Evolutionary conservation across 73 alveolate genomes (phyloP), one percentile per base, ranked within the genome.

Genomic region (Loxodes magnus): DNA sequence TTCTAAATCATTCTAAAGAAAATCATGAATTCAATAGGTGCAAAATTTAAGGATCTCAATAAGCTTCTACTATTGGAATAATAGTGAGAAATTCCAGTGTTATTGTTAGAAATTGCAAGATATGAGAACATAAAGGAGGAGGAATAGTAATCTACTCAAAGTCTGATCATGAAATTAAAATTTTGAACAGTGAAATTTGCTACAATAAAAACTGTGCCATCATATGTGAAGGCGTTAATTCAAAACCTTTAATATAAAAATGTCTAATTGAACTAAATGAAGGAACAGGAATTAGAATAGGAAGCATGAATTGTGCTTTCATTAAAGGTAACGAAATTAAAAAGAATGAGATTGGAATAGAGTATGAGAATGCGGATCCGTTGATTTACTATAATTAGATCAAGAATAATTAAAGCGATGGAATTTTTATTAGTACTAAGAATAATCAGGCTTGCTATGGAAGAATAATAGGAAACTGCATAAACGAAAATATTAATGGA

Each of bases 401-500:
- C 17, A 57, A 51, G 26, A 9, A 59, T 28, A 78, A 78, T 46
- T 38, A 27, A 21, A 72, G 67, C 28, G 54, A 67, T 41, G 92
- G 92, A 10, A 66, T 74, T 4, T 30, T 65, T 3, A 54, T 78
- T 4, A 43, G 54, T 14, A 70, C 79, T 9, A 68, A 78, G 34
- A 44, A 51, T 26, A 69, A 43, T 22, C 33, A 42, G 4, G 30
- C 87, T n/a, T 78, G 87, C 24, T 86, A 78, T 66, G 78, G 79
- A 29, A 19, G 56, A 17, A 73, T 78, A 25, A 64, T 54, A 52
- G 35, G 35, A 20, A 78, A 78, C 51, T 70, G 28, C 44, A 57
- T 84, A 21, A 71, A 66, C 52, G 70, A 90, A 52, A 88, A 68
- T 43, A 87, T 77, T 28, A 85, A 84, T 71, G 98, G 96, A 6